These are phyloP conservation scores for Radiomyces spectabilis DNA, from an alignment of 192 early-diverging fungal species.

Conservation along the genomic window DNA sequence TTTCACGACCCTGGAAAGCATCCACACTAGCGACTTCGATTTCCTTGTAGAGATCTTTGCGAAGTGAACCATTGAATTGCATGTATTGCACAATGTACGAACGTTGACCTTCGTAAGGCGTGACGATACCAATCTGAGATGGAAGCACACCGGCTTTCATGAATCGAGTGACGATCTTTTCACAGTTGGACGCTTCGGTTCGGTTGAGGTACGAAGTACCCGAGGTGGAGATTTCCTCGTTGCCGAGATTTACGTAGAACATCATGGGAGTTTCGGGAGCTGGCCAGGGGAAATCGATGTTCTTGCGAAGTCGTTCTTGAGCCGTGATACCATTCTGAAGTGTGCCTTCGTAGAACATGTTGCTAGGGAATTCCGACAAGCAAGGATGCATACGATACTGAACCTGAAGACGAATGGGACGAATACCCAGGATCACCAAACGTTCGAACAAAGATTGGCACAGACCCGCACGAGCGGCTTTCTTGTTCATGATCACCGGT, in stretches of 20 bases:
- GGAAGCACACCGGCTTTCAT: slow-evolving; percentile 81
- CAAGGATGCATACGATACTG: slow-evolving; percentile 99
- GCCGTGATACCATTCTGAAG: slow-evolving; percentile 95
- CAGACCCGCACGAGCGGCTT: slow-evolving; percentile 88
- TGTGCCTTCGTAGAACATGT: slow-evolving; percentile 99
- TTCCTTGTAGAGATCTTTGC: slow-evolving; percentile 94
- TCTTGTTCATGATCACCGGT: slow-evolving; percentile 97
- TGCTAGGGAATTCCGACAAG: slow-evolving; percentile 96
- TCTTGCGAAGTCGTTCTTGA: slow-evolving; percentile 78
- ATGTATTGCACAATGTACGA: slow-evolving; percentile 94
- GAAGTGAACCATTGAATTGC: slow-evolving; percentile 86
- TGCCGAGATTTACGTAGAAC: slow-evolving; percentile 87
- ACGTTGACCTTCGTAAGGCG: slow-evolving; percentile 98
- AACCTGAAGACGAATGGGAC: slow-evolving; percentile 93
- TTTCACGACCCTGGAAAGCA: slow-evolving; percentile 99
- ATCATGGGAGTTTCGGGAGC: slow-evolving; percentile 90
- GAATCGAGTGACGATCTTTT: slow-evolving; percentile 94
- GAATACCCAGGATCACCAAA: slow-evolving; percentile 82
- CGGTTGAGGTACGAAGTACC: slow-evolving; percentile 98
- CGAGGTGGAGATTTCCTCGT: slow-evolving; percentile 94
- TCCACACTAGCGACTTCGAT: slow-evolving; percentile 99
- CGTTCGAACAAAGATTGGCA: slow-evolving; percentile 97
- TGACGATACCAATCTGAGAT: slow-evolving; percentile 94
- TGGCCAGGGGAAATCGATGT: slow-evolving; percentile 97
- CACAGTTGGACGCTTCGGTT: slow-evolving; percentile 92